Conservation (phyloP, 176 grass and related monocot genomes). For the Zea luxurians region DNA sequence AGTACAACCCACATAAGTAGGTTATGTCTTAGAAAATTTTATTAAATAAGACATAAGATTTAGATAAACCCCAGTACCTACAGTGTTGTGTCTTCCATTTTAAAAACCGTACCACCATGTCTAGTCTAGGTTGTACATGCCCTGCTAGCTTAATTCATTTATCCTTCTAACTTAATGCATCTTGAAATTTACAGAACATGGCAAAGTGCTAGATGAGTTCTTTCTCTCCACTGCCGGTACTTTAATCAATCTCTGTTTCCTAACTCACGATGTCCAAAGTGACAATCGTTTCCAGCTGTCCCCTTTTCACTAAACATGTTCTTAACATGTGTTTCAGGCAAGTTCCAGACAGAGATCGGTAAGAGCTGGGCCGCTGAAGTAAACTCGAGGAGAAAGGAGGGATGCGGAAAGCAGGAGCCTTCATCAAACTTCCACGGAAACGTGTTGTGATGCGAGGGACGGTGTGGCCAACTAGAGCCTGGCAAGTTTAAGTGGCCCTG, state of each 20-base stretch:
- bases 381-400: conserved; percentile 66
- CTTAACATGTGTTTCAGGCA: conserved; percentile 55
- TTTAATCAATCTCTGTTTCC: conserved; percentile 20
- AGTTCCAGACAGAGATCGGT: conserved; percentile 89
- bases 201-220: conserved; percentile 90
- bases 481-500: not conserved
- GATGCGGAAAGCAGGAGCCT: conserved; percentile 32
- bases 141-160: conserved; percentile 12
- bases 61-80: too few species aligned
- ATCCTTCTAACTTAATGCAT: not conserved
- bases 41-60: too few species aligned
- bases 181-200: conserved; percentile 68
- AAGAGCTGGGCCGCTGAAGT: conserved; percentile 96
- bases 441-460: not conserved
- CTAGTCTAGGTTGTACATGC: too few species aligned
- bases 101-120: too few species aligned
- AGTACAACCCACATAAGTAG: too few species aligned
- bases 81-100: too few species aligned
- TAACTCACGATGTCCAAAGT: conserved; percentile 3
- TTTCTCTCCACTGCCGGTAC: conserved; percentile 94
- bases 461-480: not conserved
- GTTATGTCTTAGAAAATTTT: too few species aligned
- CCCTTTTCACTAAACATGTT: conserved; percentile 19
- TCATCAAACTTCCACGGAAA: not conserved
- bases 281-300: not conserved